Evolutionary conservation across 441 rosid species (phyloP), one percentile per base, ranked within the genome.

Genomic region (Monsonia emarginata): DNA sequence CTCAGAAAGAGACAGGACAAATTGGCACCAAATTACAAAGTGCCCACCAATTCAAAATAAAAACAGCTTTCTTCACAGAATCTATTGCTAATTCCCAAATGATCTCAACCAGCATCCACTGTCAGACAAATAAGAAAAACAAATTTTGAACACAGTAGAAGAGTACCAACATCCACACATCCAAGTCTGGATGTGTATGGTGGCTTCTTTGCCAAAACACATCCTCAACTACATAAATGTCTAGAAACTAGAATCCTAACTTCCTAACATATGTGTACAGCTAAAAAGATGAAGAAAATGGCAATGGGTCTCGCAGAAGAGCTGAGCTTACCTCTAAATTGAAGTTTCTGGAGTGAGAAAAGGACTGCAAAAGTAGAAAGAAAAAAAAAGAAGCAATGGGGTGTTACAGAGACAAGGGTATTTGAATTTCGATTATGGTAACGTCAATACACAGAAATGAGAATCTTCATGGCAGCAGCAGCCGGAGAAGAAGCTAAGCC

Each of bases 301-400:
- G 42, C 28, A 61, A 57, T 28, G 46, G 26, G 42, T 30, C n/a
- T 22, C 1, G 3, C 3, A 19, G 58, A 9, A 56, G n/a, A 56
- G 60, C 19, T n/a, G n/a, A n/a, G n/a, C n/a, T n/a, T n/a, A n/a
- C n/a, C n/a, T n/a, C n/a, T n/a, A n/a, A n/a, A n/a, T n/a, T n/a
- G n/a, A n/a, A n/a, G n/a, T n/a, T n/a, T n/a, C n/a, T n/a, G n/a
- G n/a, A n/a, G n/a, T n/a, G n/a, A n/a, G n/a, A n/a, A n/a, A n/a
- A n/a, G n/a, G n/a, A n/a, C n/a, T n/a, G n/a, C n/a, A n/a, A n/a
- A n/a, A n/a, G n/a, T n/a, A n/a, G n/a, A n/a, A n/a, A n/a, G n/a
- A n/a, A n/a, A n/a, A n/a, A n/a, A n/a, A n/a, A n/a, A 59, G 13
- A 44, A 38, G 74, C 69, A 65, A 54, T 57, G 69, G 38, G 9